Evolutionary conservation across 768 basidiomycete species (phyloP), one percentile per base, ranked within the genome.

Genomic region (Leccinum ochraceum): DNA sequence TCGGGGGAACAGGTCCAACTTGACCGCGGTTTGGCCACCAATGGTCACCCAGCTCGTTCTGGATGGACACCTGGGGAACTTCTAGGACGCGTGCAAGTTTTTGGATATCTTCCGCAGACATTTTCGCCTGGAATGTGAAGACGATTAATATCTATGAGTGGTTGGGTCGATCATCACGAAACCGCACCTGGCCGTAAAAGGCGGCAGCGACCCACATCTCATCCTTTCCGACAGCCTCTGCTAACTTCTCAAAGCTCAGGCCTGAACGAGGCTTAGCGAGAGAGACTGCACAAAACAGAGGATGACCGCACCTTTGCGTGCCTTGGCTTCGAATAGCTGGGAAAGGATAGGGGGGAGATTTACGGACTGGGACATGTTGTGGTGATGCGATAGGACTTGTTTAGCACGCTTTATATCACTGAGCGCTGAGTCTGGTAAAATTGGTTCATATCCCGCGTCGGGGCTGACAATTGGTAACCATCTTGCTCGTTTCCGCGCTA

Each of bases 201-300:
- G 86, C 85, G 6, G 91, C 84, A 3, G 91, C 91, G 26, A 92
- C 80, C 89, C 90, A 94, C 26, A 93, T 80, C 67, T 94, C 92
- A 69, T 91, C 88, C 70, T 81, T 86, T 24, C 81, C 84, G 56
- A 94, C 81, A 7, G 77, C 78, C 60, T 86, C 77, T 11, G 81
- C 90, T 64, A 94, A 83, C 42, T 83, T 77, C 59, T 86, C 89
- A 62, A 92, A 94, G 14, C 86, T 86, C 61, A 87, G 64, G 16
- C 86, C 88, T 89, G 51, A 28, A 37, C 5, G 32, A 28, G 44
- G 22, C 26, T 61, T 57, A 58, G 37, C 51, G 39, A 30, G 56
- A 51, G 54, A 46, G 10, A 30, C 20, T 8, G n/a, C 24, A 10
- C 3, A 8, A 11, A 20, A 49, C n/a, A 22, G 26, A 60, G 34